phyloP scores from a whole-genome alignment of 1,284 basidiomycete species.

The Trametes pubescens region DNA sequence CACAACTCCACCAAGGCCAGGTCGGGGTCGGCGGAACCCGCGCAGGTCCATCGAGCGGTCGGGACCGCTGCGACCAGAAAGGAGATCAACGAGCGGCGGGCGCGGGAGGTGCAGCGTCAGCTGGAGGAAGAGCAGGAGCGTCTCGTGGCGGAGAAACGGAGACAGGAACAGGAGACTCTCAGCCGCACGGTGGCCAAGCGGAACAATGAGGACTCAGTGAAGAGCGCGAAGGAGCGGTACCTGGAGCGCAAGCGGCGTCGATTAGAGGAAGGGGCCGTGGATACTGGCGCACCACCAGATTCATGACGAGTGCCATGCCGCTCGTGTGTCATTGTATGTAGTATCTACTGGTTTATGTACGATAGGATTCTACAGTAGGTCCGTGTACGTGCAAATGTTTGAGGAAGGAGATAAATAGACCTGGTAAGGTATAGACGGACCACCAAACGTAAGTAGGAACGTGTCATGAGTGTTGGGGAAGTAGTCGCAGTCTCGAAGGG shows the following conservation, averaged over 20 bases:
- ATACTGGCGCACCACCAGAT: slow-evolving; percentile 19
- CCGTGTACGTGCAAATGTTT: not conserved
- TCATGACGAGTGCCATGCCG: slow-evolving; percentile 8
- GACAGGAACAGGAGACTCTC: slow-evolving; percentile 64
- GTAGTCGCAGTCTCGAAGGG: slow-evolving; percentile 43
- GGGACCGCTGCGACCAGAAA: slow-evolving; percentile 80
- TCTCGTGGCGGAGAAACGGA: slow-evolving; percentile 62
- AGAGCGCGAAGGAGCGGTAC: slow-evolving; percentile 80
- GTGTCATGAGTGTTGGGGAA: slow-evolving; percentile 14
- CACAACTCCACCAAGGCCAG: slow-evolving; percentile 42
- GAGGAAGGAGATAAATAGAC: not conserved
- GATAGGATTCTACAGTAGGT: not conserved
- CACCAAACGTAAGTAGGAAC: not conserved
- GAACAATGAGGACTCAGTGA: slow-evolving; percentile 75
- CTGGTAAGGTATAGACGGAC: not conserved
- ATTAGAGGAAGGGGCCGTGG: slow-evolving; percentile 59
- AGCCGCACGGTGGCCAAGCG: slow-evolving; percentile 67
- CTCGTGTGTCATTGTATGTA: slow-evolving; percentile 13
- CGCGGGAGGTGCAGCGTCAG: slow-evolving; percentile 77
- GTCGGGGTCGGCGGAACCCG: slow-evolving; percentile 43
- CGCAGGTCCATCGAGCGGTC: slow-evolving; percentile 71
- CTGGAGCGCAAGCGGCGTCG: slow-evolving; percentile 82
- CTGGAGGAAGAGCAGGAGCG: slow-evolving; percentile 75
- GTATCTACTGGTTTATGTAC: slow-evolving; percentile 16
- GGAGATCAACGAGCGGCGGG: slow-evolving; percentile 85